These are phyloP conservation scores for Tetracladium setigerum DNA, from an alignment of 495 filamentous ascomycete species.

Conservation along the genomic window DNA sequence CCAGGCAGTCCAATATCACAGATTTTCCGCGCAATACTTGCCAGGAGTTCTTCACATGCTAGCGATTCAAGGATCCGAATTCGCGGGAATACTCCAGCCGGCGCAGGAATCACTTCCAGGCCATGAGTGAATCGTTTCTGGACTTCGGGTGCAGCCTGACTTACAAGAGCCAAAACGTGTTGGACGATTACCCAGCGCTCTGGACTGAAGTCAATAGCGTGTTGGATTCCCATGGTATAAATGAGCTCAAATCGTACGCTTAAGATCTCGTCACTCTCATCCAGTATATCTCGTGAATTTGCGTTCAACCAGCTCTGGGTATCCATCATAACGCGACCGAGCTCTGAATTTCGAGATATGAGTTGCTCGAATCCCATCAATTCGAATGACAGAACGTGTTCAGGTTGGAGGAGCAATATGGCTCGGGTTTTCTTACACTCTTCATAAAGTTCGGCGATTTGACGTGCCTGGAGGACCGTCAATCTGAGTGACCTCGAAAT, in stretches of 20 bases:
- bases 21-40: constrained; percentile 17
- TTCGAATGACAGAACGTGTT: constrained; percentile 63
- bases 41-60: constrained; percentile 1
- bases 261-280: constrained; percentile 62
- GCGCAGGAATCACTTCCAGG: constrained; percentile 4
- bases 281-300: constrained; percentile 45
- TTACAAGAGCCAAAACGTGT: constrained; percentile 40
- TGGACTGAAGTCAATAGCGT: constrained; percentile 45
- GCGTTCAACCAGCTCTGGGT: constrained; percentile 35
- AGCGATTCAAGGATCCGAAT: constrained; percentile 4
- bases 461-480: constrained; percentile 10
- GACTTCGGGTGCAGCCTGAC: constrained; percentile 5
- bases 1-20: constrained; percentile 31
- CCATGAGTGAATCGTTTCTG: not conserved
- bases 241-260: constrained; percentile 53
- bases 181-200: constrained; percentile 55
- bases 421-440: constrained; percentile 41
- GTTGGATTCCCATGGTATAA: constrained; percentile 58
- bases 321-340: constrained; percentile 30
- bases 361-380: constrained; percentile 53
- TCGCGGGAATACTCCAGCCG: constrained; percentile 4
- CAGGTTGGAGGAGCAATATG: constrained; percentile 55
- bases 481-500: constrained; percentile 47
- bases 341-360: constrained; percentile 8
- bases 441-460: constrained; percentile 32